Percentiles rank a stretch among this genome's conserved stretches.
Evolutionary conservation across 441 rosid genomes (phyloP).

Genomic region (Adansonia madagascariensis): DNA sequence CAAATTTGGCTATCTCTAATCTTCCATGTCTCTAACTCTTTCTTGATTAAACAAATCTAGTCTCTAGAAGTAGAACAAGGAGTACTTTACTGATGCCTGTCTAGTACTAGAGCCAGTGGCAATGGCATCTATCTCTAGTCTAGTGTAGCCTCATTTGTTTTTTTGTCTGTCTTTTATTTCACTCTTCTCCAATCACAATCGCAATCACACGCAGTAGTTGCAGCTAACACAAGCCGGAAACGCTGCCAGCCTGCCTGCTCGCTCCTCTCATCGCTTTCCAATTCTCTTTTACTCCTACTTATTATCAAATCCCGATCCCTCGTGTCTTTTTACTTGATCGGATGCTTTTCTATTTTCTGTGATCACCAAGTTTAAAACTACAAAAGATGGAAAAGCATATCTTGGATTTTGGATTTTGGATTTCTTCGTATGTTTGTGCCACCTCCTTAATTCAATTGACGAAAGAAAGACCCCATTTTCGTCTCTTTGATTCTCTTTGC

Average conservation of each 20-base stretch:
- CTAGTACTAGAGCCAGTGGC: no score
- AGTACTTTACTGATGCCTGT: no score
- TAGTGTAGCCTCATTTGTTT: no score
- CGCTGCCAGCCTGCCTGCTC: background rate
- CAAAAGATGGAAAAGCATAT: background rate
- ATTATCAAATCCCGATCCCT: background rate
- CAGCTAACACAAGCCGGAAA: background rate
- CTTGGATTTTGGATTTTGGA: background rate
- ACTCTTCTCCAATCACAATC: background rate
- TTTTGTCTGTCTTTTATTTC: background rate
- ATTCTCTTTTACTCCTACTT: background rate
- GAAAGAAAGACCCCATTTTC: background rate
- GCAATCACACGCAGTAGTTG: background rate
- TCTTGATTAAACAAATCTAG: background rate
- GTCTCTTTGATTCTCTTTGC: background rate
- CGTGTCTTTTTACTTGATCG: background rate
- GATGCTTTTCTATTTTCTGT: background rate
- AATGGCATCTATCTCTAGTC: no score
- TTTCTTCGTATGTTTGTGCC: background rate
- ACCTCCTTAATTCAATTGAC: background rate
- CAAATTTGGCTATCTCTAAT: no score
- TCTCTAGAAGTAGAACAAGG: no score
- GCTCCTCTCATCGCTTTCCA: background rate
- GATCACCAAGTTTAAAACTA: background rate
- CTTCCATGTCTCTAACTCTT: background rate